These are phyloP conservation scores for Pseudoperonospora humuli DNA, from an alignment of 352 stramenopile genomes.

Conservation along the genomic window DNA sequence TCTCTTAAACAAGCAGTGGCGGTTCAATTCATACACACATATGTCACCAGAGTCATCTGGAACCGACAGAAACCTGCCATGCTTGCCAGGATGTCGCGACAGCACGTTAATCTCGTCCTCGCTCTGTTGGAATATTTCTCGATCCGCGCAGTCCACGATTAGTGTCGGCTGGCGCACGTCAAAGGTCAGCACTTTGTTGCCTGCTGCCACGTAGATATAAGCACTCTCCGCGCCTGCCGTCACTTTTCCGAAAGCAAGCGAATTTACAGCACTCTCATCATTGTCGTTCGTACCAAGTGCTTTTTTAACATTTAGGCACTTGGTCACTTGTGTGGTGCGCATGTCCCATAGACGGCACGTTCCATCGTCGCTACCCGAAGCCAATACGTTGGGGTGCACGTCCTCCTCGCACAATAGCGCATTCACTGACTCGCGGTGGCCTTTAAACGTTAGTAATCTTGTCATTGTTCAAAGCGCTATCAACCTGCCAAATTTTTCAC, in stretches of 20 bases:
- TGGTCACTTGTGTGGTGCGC: constrained; percentile 41
- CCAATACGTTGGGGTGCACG: constrained; percentile 40
- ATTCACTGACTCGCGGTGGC: constrained; percentile 54
- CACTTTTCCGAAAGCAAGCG: constrained; percentile 43
- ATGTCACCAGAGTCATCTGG: constrained; percentile 65
- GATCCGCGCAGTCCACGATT: constrained; percentile 44
- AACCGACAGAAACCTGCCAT: constrained; percentile 45
- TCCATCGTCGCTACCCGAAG: constrained; percentile 62
- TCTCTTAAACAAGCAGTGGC: constrained; percentile 51
- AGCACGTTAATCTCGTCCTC: constrained; percentile 69
- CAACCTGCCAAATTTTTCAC: too few relatives aligned
- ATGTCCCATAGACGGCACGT: constrained; percentile 66
- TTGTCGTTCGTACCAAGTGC: constrained; percentile 28
- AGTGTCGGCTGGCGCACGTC: constrained; percentile 52
- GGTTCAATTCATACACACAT: constrained; percentile 56
- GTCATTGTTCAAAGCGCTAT: constrained; percentile 6
- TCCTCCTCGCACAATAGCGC: constrained; percentile 49
- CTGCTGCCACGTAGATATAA: constrained; percentile 50
- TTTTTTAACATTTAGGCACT: constrained; percentile 59
- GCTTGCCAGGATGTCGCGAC: constrained; percentile 36
- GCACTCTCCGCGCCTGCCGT: constrained; percentile 14
- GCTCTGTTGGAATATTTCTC: constrained; percentile 52
- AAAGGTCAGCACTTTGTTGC: constrained; percentile 61
- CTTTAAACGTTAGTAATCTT: constrained; percentile 38
- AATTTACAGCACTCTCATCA: constrained; percentile 51